Evolutionary conservation across 2,329 filamentous ascomycete species (phyloP).

Genomic region (Fusarium sororula): DNA sequence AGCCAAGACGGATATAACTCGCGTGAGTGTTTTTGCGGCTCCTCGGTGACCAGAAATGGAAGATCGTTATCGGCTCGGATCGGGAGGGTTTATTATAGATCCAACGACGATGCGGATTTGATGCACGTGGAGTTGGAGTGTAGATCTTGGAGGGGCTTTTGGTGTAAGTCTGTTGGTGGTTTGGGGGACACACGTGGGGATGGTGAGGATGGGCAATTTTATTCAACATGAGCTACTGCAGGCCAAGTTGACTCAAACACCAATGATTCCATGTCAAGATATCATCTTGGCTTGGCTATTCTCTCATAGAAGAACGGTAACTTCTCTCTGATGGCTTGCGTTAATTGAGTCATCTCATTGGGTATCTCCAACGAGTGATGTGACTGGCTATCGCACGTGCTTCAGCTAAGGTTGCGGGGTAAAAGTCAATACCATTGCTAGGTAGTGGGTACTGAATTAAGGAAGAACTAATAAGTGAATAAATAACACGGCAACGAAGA

Average conservation of each 20-base stretch:
- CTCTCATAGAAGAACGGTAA: too few species aligned
- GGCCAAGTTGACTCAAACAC: not conserved
- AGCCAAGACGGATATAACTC: slow-evolving; percentile 15
- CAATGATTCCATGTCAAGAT: not conserved
- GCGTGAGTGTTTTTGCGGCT: slow-evolving; percentile 10
- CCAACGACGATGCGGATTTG: slow-evolving; percentile 21
- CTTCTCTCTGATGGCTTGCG: not conserved
- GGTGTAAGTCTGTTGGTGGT: not conserved
- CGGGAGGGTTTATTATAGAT: slow-evolving; percentile 10
- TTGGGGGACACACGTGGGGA: slow-evolving; percentile 24
- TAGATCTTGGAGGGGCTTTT: slow-evolving; percentile 12
- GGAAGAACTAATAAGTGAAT: not conserved
- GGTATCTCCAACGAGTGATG: not conserved
- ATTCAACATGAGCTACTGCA: not conserved
- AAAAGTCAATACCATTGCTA: not conserved
- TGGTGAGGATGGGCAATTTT: not conserved
- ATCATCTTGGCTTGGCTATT: not conserved
- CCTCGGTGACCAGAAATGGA: slow-evolving; percentile 38
- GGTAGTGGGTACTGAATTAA: not conserved
- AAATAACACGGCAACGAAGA: not conserved
- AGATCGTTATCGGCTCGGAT: not conserved
- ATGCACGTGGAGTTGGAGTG: slow-evolving; percentile 31
- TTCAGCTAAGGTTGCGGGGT: not conserved
- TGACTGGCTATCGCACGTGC: not conserved
- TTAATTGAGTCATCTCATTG: not conserved